These are phyloP conservation scores for Trypethelium eluteriae DNA, from an alignment of 495 filamentous ascomycete species.

Conservation along the genomic window DNA sequence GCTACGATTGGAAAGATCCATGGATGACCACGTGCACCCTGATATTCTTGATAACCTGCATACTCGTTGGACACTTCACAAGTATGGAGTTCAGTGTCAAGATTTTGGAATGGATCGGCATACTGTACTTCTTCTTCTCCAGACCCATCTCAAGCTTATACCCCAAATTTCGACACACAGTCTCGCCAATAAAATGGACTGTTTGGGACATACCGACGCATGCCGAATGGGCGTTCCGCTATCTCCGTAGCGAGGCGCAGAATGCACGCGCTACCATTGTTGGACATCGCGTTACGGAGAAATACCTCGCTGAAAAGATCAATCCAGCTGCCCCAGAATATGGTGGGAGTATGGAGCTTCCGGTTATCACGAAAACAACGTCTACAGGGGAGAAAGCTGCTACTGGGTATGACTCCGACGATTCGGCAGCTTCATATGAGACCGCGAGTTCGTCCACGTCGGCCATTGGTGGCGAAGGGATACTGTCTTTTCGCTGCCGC, in stretches of 20 bases:
- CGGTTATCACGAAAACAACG: neutral
- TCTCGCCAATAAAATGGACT: conserved; percentile 25
- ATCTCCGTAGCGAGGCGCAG: conserved; percentile 34
- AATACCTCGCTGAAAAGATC: conserved; percentile 19
- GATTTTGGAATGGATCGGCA: conserved; percentile 18
- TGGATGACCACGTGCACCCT: conserved; percentile 17
- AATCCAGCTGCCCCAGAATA: conserved; percentile 15
- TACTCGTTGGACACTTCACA: conserved; percentile 20
- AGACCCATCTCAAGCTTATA: conserved; percentile 25
- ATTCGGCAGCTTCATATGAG: conserved; percentile 9
- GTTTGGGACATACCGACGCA: conserved; percentile 29
- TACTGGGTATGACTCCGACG: conserved; percentile 13
- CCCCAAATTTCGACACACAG: conserved; percentile 27
- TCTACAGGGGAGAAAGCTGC: conserved; percentile 3
- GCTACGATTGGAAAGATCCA: conserved; percentile 28
- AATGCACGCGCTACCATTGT: conserved; percentile 29
- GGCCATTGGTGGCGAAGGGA: conserved; percentile 1
- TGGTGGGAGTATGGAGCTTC: conserved; percentile 25
- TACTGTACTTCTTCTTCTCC: conserved; percentile 27
- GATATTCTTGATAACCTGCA: conserved; percentile 18
- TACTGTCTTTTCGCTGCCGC: conserved; percentile 29
- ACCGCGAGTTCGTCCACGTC: neutral
- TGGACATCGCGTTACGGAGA: conserved; percentile 23
- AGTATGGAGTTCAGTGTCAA: conserved; percentile 22
- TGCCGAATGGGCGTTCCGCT: conserved; percentile 39